These are phyloP conservation scores for Aristolochia californica DNA, from an alignment of 164 flowering plant genomes.

Conservation along the genomic window DNA sequence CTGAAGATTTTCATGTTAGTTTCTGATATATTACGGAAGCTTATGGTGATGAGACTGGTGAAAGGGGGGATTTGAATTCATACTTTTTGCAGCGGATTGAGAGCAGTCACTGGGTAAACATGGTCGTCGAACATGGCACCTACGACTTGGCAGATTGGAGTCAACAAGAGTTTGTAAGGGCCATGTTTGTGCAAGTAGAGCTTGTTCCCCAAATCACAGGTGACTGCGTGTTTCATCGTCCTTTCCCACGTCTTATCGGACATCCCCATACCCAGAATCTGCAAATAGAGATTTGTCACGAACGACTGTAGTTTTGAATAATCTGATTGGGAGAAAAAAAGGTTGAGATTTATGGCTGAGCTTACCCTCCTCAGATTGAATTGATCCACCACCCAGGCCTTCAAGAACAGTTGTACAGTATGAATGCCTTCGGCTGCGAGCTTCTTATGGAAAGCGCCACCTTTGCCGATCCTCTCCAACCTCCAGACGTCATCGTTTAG, in stretches of 20 bases:
- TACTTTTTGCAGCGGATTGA: slow-evolving; percentile 11
- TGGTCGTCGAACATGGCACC: slow-evolving; percentile 29
- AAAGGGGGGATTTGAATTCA: not conserved
- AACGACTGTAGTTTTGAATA: no score
- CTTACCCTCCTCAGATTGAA: slow-evolving; percentile 39
- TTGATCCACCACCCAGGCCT: slow-evolving; percentile 28
- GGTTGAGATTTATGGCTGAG: no score
- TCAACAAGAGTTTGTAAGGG: slow-evolving; percentile 20
- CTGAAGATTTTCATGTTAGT: slow-evolving; percentile 10
- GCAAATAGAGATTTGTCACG: no score
- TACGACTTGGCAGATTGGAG: slow-evolving; percentile 50
- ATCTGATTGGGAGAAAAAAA: no score
- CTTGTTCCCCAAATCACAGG: slow-evolving; percentile 43
- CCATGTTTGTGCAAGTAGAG: slow-evolving; percentile 16
- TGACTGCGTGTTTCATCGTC: slow-evolving; percentile 48
- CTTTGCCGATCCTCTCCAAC: slow-evolving; percentile 69
- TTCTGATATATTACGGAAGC: not conserved
- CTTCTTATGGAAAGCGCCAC: slow-evolving; percentile 61
- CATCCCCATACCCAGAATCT: slow-evolving; percentile 62
- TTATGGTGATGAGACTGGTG: no score
- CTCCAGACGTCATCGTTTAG: slow-evolving; percentile 79
- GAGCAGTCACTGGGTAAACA: slow-evolving; percentile 4
- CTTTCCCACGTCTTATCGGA: slow-evolving; percentile 70
- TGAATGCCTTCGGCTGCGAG: slow-evolving; percentile 26
- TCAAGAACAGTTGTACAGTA: slow-evolving; percentile 66